Conservation (phyloP, 306 rosid species). For the Malus asiatica region DNA sequence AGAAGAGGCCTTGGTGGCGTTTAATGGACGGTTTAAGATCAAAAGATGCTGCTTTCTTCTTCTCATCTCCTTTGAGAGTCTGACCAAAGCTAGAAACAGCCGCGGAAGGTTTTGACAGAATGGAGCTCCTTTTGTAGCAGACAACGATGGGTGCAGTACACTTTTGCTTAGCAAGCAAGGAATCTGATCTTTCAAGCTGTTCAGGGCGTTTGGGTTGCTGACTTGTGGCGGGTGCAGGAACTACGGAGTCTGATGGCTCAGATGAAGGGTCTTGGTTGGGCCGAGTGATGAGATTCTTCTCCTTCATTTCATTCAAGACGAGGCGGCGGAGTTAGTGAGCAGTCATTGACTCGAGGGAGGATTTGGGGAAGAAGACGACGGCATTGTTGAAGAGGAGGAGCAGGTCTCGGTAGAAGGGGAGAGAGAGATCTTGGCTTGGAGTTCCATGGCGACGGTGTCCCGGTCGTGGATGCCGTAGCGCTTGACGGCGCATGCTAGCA, state of each 20-base stretch:
- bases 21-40: constrained; percentile 36
- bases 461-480: constrained; percentile 72
- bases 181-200: constrained; percentile 33
- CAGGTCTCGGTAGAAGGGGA: constrained; percentile 54
- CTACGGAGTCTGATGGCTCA: constrained; percentile 21
- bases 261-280: constrained; percentile 4
- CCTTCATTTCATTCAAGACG: constrained; percentile 33
- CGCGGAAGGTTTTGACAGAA: constrained; percentile 39
- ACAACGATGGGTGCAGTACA: constrained; percentile 55
- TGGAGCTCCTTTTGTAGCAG: constrained; percentile 64
- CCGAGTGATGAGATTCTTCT: constrained; percentile 17
- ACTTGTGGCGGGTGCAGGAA: constrained; percentile 10
- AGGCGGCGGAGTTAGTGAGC: constrained; percentile 43
- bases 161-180: constrained; percentile 49
- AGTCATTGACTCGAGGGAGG: constrained; percentile 34
- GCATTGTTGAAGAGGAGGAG: constrained; percentile 57
- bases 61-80: constrained; percentile 15
- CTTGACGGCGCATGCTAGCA: constrained; percentile 60
- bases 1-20: constrained; percentile 14
- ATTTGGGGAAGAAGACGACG: constrained; percentile 43
- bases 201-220: constrained; percentile 18
- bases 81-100: constrained; percentile 12
- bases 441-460: constrained; percentile 59
- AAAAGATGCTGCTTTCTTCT: constrained; percentile 19
- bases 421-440: constrained; percentile 47